A percentile compares a stretch with the other conserved stretches of the same genome.
phyloP scores from a whole-genome alignment of 2,329 filamentous ascomycete species.

The Ascochyta clinopodiicola region DNA sequence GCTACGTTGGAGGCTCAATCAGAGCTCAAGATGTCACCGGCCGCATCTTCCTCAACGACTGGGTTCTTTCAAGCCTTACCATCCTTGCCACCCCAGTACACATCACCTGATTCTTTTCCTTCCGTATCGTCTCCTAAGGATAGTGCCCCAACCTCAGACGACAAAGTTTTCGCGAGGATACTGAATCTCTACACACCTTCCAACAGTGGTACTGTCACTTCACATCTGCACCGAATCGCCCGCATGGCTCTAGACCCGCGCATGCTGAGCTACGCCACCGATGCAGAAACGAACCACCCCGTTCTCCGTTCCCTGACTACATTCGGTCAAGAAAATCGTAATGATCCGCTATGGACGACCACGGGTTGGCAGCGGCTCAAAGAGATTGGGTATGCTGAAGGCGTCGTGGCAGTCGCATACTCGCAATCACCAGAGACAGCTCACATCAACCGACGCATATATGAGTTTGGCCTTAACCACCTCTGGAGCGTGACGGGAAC shows the following conservation, averaged over 20 bases:
- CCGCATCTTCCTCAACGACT: conserved; percentile 34
- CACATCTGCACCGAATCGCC: conserved; percentile 29
- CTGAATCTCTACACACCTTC: conserved; percentile 33
- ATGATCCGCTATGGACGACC: conserved; percentile 66
- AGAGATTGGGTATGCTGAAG: conserved; percentile 63
- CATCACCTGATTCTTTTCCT: conserved; percentile 8
- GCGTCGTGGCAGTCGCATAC: conserved; percentile 67
- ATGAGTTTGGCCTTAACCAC: conserved; percentile 66
- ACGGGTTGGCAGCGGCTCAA: conserved; percentile 72
- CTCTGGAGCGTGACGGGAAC: conserved; percentile 67
- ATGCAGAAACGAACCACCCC: conserved; percentile 71
- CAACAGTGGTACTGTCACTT: conserved; percentile 15
- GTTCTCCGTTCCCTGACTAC: conserved; percentile 66
- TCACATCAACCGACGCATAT: conserved; percentile 60
- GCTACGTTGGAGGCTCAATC: conserved; percentile 8
- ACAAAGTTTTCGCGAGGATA: conserved; percentile 31
- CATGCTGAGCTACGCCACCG: conserved; percentile 35
- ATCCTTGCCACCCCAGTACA: conserved; percentile 35
- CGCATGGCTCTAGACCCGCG: conserved; percentile 28
- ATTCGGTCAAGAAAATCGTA: conserved; percentile 62
- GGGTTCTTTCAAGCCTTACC: conserved; percentile 44
- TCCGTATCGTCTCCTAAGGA: background rate
- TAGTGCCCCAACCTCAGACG: conserved; percentile 20
- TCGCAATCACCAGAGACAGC: conserved; percentile 56
- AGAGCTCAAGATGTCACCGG: conserved; percentile 26